Evolutionary conservation across 352 stramenopile genomes (phyloP).

Genomic region (Globisporangium polare): DNA sequence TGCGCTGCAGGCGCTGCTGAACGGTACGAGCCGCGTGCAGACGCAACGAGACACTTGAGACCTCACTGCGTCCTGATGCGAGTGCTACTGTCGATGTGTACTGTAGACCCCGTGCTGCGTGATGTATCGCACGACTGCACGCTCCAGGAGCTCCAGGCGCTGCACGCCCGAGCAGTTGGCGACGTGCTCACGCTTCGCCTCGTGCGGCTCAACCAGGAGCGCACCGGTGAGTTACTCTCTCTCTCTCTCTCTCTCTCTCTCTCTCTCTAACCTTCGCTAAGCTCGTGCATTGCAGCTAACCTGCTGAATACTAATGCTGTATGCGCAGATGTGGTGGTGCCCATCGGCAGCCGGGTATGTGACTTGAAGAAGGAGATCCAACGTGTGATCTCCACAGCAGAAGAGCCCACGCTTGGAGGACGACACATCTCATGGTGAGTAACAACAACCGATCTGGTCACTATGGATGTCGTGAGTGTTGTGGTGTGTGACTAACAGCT

Average conservation of each 20-base stretch:
- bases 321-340: constrained; percentile 12
- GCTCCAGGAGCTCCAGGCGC: constrained; percentile 15
- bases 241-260: too few relatives aligned
- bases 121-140: constrained; percentile 10
- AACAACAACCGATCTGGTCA: not conserved
- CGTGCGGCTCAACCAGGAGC: constrained; percentile 12
- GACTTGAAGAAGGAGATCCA: constrained; percentile 13
- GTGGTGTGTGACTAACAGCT: not conserved
- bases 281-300: not conserved
- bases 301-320: not conserved
- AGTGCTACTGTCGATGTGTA: not conserved
- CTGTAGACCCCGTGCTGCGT: constrained; percentile 16
- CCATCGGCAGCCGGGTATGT: constrained; percentile 4
- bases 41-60: not conserved
- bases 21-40: not conserved
- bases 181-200: constrained; percentile 16
- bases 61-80: too few relatives aligned
- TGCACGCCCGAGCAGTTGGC: constrained; percentile 13
- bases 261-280: not conserved
- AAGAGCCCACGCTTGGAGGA: not conserved
- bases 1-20: constrained; percentile 11
- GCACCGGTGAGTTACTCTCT: constrained; percentile 15
- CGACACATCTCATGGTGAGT: constrained; percentile 17
- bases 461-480: not conserved
- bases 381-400: not conserved